These are phyloP conservation scores for Globisporangium nodosum DNA, from an alignment of 352 stramenopile genomes.

Conservation along the genomic window DNA sequence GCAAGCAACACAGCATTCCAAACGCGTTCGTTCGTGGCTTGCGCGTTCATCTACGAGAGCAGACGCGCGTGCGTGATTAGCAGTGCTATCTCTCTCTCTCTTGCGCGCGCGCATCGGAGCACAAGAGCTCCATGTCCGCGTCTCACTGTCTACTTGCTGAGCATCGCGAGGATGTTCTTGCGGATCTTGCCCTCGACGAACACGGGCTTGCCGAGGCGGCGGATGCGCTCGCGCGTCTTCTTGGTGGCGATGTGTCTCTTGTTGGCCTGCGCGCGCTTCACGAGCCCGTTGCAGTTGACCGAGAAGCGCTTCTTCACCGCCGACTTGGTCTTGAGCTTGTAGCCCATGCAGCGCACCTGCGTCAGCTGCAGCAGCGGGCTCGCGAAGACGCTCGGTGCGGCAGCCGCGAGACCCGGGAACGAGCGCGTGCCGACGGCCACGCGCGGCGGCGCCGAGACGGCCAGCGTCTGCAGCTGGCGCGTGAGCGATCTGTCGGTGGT, in stretches of 20 bases:
- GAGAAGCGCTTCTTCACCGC: slow-evolving; percentile 83
- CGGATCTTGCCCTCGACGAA: slow-evolving; percentile 70
- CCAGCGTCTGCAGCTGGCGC: slow-evolving; percentile 47
- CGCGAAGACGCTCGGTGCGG: background rate
- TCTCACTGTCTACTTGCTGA: slow-evolving; percentile 25
- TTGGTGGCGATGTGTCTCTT: slow-evolving; percentile 85
- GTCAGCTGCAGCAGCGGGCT: slow-evolving; percentile 23
- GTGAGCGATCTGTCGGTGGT: slow-evolving; percentile 35
- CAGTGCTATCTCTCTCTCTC: too few relatives aligned
- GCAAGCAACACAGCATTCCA: too few relatives aligned
- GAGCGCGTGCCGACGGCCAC: slow-evolving; percentile 18
- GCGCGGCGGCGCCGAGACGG: slow-evolving; percentile 21
- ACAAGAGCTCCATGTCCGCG: too few relatives aligned
- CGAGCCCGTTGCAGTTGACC: slow-evolving; percentile 73
- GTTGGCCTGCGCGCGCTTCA: slow-evolving; percentile 75
- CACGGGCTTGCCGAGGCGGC: slow-evolving; percentile 63
- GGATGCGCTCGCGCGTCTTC: slow-evolving; percentile 77
- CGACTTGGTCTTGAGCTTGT: slow-evolving; percentile 83
- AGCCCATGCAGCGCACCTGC: slow-evolving; percentile 61
- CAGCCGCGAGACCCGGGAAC: slow-evolving; percentile 7
- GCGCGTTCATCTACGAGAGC: too few relatives aligned
- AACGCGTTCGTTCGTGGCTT: too few relatives aligned
- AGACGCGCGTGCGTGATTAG: too few relatives aligned
- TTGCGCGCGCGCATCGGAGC: too few relatives aligned
- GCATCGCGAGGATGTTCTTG: slow-evolving; percentile 80